phyloP scores from a whole-genome alignment of 2,329 filamentous ascomycete genomes.

The Aureobasidium sp. region DNA sequence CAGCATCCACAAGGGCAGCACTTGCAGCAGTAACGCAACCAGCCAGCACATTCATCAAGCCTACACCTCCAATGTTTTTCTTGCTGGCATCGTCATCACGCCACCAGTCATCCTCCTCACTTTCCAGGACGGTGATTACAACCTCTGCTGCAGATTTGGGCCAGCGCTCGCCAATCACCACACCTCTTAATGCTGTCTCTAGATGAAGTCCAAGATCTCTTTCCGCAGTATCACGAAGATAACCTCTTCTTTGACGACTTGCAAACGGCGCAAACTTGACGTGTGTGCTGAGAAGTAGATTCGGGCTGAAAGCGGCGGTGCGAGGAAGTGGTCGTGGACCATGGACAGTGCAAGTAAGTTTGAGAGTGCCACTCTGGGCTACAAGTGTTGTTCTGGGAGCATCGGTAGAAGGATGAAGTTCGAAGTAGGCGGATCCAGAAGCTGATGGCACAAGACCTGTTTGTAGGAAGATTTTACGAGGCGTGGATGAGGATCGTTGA shows the following conservation, averaged over 20 bases:
- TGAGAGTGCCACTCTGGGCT: constrained; percentile 59
- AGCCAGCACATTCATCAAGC: constrained; percentile 82
- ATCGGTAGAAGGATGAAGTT: constrained; percentile 42
- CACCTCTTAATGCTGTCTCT: constrained; percentile 80
- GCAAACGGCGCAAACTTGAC: constrained; percentile 97
- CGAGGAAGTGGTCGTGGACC: constrained; percentile 84
- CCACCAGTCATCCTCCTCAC: constrained; percentile 72
- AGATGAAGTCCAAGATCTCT: constrained; percentile 85
- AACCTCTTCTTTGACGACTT: constrained; percentile 70
- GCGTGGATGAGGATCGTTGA: constrained; percentile 56
- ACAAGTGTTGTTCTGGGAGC: constrained; percentile 33
- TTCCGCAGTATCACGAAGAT: constrained; percentile 77
- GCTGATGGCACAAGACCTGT: constrained; percentile 90
- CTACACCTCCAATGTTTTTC: constrained; percentile 52
- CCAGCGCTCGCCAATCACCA: constrained; percentile 89
- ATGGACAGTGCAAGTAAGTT: constrained; percentile 88
- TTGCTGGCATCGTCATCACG: constrained; percentile 34
- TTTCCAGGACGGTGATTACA: constrained; percentile 85
- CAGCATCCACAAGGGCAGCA: constrained; percentile 85
- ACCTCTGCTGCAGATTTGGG: constrained; percentile 98
- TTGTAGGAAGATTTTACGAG: constrained; percentile 84
- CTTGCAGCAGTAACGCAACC: constrained; percentile 91
- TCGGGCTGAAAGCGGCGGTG: constrained; percentile 84
- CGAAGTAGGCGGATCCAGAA: constrained; percentile 84
- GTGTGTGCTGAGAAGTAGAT: constrained; percentile 83